These are phyloP conservation scores for Vachellia collinsii DNA, from an alignment of 306 rosid genomes.

Conservation along the genomic window DNA sequence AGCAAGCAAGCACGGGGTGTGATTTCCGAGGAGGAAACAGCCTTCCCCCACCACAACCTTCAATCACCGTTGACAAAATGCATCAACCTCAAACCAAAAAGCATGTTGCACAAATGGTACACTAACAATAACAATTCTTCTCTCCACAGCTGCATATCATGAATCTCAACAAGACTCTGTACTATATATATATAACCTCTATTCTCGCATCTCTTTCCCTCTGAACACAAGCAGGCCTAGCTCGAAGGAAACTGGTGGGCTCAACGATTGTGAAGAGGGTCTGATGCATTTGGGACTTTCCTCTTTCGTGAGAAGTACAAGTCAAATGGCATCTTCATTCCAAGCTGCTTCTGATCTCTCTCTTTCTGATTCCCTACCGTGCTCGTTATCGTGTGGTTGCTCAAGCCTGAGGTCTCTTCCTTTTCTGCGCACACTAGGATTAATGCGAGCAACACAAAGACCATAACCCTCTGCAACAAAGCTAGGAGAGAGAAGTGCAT, in stretches of 20 bases:
- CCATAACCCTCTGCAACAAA: conserved; percentile 43
- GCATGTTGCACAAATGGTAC: not conserved
- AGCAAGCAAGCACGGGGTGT: conserved; percentile 20
- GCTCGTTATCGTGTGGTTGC: not conserved
- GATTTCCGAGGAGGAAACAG: conserved; percentile 30
- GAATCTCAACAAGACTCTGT: conserved; percentile 10
- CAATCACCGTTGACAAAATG: conserved; percentile 36
- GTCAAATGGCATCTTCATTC: conserved; percentile 35
- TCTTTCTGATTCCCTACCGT: conserved; percentile 36
- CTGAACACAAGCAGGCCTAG: not conserved
- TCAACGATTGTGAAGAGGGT: conserved; percentile 96
- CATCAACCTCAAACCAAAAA: conserved; percentile 20
- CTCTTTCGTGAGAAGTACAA: conserved; percentile 65
- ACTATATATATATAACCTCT: not conserved
- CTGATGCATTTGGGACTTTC: conserved; percentile 87
- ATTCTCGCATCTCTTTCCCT: conserved; percentile 20
- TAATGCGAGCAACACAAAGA: conserved; percentile 48
- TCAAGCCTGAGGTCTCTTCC: conserved; percentile 29
- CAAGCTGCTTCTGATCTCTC: conserved; percentile 18
- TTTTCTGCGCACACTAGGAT: conserved; percentile 47
- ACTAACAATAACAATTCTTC: not conserved
- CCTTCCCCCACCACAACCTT: conserved; percentile 25
- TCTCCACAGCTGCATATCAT: not conserved
- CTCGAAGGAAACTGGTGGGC: conserved; percentile 16
- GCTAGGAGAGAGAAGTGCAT: conserved; percentile 47